Percentiles rank a stretch among this genome's conserved stretches.
Evolutionary conservation across 345 rosid genomes (phyloP).

Genomic region (Citropsis articulata): DNA sequence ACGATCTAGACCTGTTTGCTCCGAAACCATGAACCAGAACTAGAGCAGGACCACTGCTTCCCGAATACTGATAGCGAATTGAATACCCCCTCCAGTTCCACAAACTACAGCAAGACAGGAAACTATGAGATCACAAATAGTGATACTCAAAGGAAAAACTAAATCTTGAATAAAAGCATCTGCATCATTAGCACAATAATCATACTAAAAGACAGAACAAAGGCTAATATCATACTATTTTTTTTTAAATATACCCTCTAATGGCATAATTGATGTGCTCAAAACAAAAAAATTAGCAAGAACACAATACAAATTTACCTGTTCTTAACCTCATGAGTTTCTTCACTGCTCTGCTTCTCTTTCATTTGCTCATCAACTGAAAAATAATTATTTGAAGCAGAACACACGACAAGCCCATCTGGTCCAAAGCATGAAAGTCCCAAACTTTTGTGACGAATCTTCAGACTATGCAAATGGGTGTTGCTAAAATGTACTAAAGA

Average conservation of each 20-base stretch:
- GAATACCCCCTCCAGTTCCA: constrained; percentile 94
- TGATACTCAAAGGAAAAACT: neutral
- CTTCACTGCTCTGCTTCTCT: constrained; percentile 10
- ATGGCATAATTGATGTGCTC: too few relatives aligned
- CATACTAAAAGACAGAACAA: too few relatives aligned
- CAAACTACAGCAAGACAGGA: constrained; percentile 32
- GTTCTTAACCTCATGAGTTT: constrained; percentile 37
- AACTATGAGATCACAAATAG: neutral
- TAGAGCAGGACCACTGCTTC: constrained; percentile 73
- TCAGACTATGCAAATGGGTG: constrained; percentile 20
- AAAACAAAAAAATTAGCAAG: neutral
- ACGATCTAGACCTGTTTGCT: constrained; percentile 85
- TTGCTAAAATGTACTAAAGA: constrained; percentile 7
- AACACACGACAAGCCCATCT: constrained; percentile 20
- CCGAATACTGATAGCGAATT: constrained; percentile 72
- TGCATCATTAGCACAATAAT: neutral
- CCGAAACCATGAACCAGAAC: constrained; percentile 92
- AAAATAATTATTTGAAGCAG: constrained; percentile 14
- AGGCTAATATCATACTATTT: too few relatives aligned
- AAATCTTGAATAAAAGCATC: neutral
- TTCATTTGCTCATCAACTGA: neutral
- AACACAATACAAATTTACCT: constrained; percentile 31
- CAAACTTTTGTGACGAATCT: constrained; percentile 5
- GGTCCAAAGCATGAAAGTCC: constrained; percentile 17
- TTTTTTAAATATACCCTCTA: too few relatives aligned